These are phyloP conservation scores for Hypoxylon subgilvum DNA, from an alignment of 495 filamentous ascomycete species.

Conservation along the genomic window DNA sequence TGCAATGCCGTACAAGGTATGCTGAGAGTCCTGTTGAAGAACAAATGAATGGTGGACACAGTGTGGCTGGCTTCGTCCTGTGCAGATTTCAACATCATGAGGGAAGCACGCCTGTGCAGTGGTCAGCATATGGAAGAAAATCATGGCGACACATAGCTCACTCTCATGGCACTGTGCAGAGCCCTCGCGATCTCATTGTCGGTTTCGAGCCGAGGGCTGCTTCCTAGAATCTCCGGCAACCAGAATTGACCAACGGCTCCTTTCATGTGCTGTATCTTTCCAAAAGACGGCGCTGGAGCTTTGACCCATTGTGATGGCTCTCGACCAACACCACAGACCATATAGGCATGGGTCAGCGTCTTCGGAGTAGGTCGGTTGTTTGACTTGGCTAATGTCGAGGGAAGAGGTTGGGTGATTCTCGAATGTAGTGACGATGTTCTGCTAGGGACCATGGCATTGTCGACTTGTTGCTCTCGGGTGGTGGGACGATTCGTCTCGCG, in stretches of 20 bases:
- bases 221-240: constrained; percentile 96
- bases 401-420: constrained; percentile 93
- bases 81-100: constrained; percentile 98
- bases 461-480: constrained; percentile 80
- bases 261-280: constrained; percentile 99
- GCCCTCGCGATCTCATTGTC: constrained; percentile 95
- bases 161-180: constrained; percentile 93
- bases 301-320: constrained; percentile 99
- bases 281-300: constrained; percentile 83
- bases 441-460: constrained; percentile 87
- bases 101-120: constrained; percentile 93
- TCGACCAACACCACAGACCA: constrained; percentile 97
- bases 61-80: constrained; percentile 92
- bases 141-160: constrained; percentile 53
- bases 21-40: constrained; percentile 96
- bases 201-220: constrained; percentile 93
- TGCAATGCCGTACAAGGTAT: constrained; percentile 97
- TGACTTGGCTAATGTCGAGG: constrained; percentile 80
- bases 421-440: constrained; percentile 97
- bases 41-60: constrained; percentile 98
- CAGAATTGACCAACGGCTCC: constrained; percentile 96
- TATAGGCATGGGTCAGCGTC: constrained; percentile 98
- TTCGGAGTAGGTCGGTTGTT: constrained; percentile 92
- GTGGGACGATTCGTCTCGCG: too few relatives aligned
- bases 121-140: constrained; percentile 18